Evolutionary conservation across 306 rosid genomes (phyloP).

Genomic region (Erythrophleum fordii): DNA sequence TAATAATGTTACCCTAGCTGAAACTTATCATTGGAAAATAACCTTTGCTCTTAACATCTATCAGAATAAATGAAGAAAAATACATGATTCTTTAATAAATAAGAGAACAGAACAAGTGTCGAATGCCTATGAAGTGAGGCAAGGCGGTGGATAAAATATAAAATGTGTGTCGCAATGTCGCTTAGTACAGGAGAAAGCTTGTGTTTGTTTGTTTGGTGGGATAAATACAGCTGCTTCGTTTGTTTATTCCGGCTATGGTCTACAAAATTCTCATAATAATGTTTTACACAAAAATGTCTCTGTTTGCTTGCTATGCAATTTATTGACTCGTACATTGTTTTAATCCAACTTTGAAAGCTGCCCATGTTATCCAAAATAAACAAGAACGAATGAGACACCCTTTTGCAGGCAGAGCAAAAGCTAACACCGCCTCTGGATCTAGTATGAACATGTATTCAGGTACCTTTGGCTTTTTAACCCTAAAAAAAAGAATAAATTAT

Average conservation of each 20-base stretch:
- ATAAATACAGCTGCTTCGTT: background rate
- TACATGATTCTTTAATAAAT: no score
- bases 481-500: no score
- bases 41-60: no score
- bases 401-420: background rate
- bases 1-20: no score
- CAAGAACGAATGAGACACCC: background rate
- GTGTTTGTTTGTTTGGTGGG: background rate
- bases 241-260: background rate
- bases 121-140: background rate
- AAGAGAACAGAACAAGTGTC: background rate
- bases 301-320: background rate
- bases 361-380: background rate
- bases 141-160: background rate
- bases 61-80: no score
- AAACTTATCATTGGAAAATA: no score
- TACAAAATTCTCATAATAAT: background rate
- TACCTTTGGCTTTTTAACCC: no score
- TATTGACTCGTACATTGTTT: no score
- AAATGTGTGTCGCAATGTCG: background rate
- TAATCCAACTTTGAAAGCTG: background rate
- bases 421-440: background rate
- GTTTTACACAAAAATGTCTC: background rate
- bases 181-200: background rate
- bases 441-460: background rate